A percentile compares a stretch with the other conserved stretches of the same genome.
Evolutionary conservation across 192 early-diverging fungal genomes (phyloP).

Genomic region (Umbelopsis sp.): DNA sequence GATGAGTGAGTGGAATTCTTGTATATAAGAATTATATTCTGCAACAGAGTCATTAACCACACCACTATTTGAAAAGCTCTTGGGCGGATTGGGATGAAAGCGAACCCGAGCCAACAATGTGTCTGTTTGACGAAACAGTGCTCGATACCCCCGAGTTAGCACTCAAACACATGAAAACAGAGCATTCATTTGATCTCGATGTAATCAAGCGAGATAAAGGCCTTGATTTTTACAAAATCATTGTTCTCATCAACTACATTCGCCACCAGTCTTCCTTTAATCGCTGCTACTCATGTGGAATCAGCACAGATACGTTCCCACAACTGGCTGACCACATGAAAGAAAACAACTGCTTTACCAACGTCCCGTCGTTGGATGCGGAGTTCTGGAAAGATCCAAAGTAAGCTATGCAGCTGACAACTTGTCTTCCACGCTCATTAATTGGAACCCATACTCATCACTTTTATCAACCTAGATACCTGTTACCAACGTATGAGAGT

Average conservation of each 20-base stretch:
- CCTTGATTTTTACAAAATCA: conserved; percentile 84
- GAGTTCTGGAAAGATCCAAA: conserved; percentile 77
- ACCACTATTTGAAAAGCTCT: conserved; percentile 36
- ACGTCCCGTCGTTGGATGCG: conserved; percentile 54
- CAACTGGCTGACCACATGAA: conserved; percentile 69
- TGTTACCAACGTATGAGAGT: conserved; percentile 82
- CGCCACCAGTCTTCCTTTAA: conserved; percentile 64
- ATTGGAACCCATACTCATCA: background rate
- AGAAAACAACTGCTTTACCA: conserved; percentile 50
- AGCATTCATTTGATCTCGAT: conserved; percentile 79
- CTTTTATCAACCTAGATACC: conserved; percentile 36
- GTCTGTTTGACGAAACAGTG: conserved; percentile 78
- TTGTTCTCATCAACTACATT: conserved; percentile 86
- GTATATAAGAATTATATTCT: background rate
- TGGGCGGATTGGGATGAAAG: conserved; percentile 87
- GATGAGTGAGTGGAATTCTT: conserved; percentile 61
- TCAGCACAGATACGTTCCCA: conserved; percentile 45
- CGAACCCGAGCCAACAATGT: conserved; percentile 67
- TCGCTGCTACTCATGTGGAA: conserved; percentile 73
- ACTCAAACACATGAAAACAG: conserved; percentile 72
- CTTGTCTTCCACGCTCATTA: background rate
- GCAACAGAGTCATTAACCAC: too few species aligned
- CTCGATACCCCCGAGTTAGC: conserved; percentile 61
- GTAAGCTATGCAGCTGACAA: conserved; percentile 28
- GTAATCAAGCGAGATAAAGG: conserved; percentile 47